Conservation (phyloP, 1,284 basidiomycete species). For the Mycosarcoma mackinlayi region DNA sequence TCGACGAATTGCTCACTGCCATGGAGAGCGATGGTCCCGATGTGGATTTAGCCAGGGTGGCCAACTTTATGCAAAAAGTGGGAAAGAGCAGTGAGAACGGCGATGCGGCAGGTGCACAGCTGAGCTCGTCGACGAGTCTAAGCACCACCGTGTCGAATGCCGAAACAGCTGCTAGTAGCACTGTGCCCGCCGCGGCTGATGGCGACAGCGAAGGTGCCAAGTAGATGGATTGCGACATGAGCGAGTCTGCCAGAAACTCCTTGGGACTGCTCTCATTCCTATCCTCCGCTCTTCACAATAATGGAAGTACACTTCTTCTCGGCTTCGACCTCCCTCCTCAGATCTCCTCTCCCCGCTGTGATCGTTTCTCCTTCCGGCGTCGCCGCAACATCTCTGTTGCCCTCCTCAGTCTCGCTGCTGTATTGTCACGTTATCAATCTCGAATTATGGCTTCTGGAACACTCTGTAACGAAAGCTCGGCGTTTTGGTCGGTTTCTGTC, state of each 20-base stretch:
- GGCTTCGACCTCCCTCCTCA: no score
- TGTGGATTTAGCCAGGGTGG: conserved; percentile 85
- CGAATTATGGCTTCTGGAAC: no score
- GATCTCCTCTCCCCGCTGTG: no score
- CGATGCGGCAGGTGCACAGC: neutral
- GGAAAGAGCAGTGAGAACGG: conserved; percentile 10
- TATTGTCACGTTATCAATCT: neutral
- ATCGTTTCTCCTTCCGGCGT: neutral
- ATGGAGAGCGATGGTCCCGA: conserved; percentile 85
- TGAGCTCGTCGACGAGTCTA: conserved; percentile 10
- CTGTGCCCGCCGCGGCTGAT: neutral
- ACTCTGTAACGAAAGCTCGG: no score
- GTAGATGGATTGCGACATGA: no score
- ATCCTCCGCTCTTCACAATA: no score
- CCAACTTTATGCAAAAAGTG: conserved; percentile 80
- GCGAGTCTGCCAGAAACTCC: neutral
- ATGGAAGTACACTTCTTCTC: no score
- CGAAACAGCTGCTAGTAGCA: conserved; percentile 15
- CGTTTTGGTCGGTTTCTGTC: no score
- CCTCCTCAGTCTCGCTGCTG: neutral
- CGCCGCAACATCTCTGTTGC: neutral
- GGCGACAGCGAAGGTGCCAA: conserved; percentile 1
- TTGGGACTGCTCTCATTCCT: neutral
- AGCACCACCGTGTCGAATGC: conserved; percentile 8
- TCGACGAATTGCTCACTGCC: conserved; percentile 86